A percentile compares a stretch with the other conserved stretches of the same genome.
These are phyloP conservation scores for Backusella parvicylindrica DNA, from an alignment of 192 early-diverging fungal species.

Conservation along the genomic window DNA sequence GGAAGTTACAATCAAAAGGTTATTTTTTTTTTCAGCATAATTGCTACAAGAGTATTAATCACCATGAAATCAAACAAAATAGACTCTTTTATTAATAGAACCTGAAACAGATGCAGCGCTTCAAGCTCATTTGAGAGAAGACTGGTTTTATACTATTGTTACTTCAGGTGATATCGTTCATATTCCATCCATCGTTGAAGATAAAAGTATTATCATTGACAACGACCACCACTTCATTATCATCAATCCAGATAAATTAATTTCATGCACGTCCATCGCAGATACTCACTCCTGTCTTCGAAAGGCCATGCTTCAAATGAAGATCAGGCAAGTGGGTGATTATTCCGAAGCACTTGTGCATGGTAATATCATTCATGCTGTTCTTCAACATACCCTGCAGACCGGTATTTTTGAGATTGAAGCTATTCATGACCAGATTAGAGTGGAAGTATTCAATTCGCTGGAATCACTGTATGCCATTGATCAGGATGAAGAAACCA, in stretches of 20 bases:
- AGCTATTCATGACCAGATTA: conserved; percentile 44
- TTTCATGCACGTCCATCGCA: conserved; percentile 72
- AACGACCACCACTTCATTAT: conserved; percentile 58
- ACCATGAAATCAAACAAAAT: neutral
- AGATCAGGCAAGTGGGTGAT: conserved; percentile 45
- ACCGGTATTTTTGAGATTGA: conserved; percentile 55
- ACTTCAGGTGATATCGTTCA: conserved; percentile 64
- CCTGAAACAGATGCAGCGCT: neutral
- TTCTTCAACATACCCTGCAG: conserved; percentile 68
- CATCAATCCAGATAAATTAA: conserved; percentile 77
- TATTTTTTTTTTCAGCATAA: too few species aligned
- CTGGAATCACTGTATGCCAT: conserved; percentile 73
- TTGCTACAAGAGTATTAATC: neutral
- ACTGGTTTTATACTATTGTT: conserved; percentile 62
- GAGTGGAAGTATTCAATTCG: conserved; percentile 45
- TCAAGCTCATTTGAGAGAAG: conserved; percentile 54
- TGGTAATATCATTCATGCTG: conserved; percentile 80
- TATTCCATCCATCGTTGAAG: conserved; percentile 35
- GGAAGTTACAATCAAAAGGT: neutral
- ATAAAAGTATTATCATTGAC: conserved; percentile 50
- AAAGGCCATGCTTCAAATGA: conserved; percentile 71
- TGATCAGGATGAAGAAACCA: conserved; percentile 55
- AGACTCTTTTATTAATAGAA: conserved; percentile 12
- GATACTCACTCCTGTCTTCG: conserved; percentile 78
- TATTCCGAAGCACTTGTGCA: conserved; percentile 59